phyloP scores from a whole-genome alignment of 2,329 filamentous ascomycete species.

The Fusarium papillatum region DNA sequence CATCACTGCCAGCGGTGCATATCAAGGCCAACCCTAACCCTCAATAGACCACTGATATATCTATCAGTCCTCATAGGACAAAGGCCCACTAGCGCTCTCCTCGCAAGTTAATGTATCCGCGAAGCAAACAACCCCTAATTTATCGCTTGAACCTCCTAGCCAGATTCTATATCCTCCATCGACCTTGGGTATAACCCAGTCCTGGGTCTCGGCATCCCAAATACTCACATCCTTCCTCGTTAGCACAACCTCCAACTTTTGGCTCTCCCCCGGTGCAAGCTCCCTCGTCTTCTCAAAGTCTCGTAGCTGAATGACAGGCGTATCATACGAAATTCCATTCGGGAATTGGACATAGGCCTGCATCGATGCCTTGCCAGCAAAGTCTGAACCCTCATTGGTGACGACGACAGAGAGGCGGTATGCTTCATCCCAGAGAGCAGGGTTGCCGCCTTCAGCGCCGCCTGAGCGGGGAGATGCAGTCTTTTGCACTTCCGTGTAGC shows the following conservation, averaged over 20 bases:
- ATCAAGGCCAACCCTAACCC: too few relatives aligned
- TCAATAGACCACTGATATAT: too few relatives aligned
- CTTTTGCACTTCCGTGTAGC: constrained; percentile 69
- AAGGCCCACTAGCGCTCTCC: constrained; percentile 13
- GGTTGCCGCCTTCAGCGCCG: constrained; percentile 78
- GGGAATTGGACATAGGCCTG: constrained; percentile 63
- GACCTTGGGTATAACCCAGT: constrained; percentile 70
- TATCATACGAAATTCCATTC: constrained; percentile 62
- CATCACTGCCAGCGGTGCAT: too few relatives aligned
- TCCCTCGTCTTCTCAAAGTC: constrained; percentile 78
- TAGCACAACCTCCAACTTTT: constrained; percentile 68
- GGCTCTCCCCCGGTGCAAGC: constrained; percentile 66
- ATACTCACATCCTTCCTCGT: constrained; percentile 80
- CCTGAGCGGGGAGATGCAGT: constrained; percentile 67
- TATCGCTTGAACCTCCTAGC: constrained; percentile 55
- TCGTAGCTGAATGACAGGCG: constrained; percentile 76
- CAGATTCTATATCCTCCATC: constrained; percentile 55
- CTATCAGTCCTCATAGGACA: constrained; percentile 24
- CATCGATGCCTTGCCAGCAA: constrained; percentile 59
- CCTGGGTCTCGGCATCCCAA: constrained; percentile 77
- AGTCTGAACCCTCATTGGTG: constrained; percentile 63
- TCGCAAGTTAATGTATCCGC: constrained; percentile 47
- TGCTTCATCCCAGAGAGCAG: constrained; percentile 69
- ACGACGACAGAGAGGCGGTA: constrained; percentile 61
- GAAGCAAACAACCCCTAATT: constrained; percentile 47